Evolutionary conservation across 148 eudicot genomes (phyloP), one percentile per base, ranked within the genome.

Genomic region (Rheum nobile): DNA sequence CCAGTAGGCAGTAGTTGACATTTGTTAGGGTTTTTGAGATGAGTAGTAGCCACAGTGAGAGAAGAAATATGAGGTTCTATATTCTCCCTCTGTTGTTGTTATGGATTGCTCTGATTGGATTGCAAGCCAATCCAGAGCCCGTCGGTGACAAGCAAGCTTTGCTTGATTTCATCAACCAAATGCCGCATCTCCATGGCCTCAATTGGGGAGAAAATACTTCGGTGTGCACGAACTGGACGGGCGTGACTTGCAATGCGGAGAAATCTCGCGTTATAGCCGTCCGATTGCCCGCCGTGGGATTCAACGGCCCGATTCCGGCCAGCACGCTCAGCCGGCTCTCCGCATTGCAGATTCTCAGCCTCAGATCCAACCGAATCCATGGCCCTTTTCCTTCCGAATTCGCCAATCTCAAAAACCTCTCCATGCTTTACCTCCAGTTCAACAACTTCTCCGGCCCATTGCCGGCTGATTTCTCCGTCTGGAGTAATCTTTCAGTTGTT

Each of bases 311-410:
- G 22, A 82, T 94, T 48, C 98, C 98, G 28, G 24, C 73, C 3
- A 77, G 87, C 77, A 88, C 97, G 0, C 76, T 94, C 35, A 73
- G 89, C 82, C 82, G 89, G 37, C 85, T 94, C 28, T 77, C 97
- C 16, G 88, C 85, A 2, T 82, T 94, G 79, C 80, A 87, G 85
- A 74, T 85, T 74, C 75, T 94, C 72, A 89, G 97, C 81, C 87
- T 94, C 70, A 80, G 96, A 74, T 85, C 90, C 43, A 94, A 94
- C 82, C 79, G 79, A 59, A 82, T 91, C 29, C 75, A 75, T 54
- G 98, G 97, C 34, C 78, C 73, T 19, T 89, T 94, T 75, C 98
- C 98, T 72, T 71, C 71, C 38, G 98, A 94, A 34, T 76, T 94
- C 13, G 71, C 57, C 39, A 83, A 83, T 46, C 83, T 89, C 44